Evolutionary conservation across 495 filamentous ascomycete species (phyloP).

Genomic region (Penicillium robsamsonii): DNA sequence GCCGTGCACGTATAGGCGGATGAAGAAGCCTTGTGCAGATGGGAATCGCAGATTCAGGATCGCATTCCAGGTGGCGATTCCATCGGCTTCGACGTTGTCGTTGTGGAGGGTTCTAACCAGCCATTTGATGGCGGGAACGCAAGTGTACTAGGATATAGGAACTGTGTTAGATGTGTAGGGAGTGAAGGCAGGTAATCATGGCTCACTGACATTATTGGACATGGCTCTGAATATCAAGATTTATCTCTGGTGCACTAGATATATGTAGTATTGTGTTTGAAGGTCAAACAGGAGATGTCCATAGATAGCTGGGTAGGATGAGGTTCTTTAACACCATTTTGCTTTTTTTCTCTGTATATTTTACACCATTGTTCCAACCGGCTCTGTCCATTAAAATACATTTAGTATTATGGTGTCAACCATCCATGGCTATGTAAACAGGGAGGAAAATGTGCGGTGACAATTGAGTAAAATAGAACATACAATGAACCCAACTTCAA

Average conservation of each 20-base stretch:
- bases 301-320: not conserved
- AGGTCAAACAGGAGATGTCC: not conserved
- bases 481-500: not conserved
- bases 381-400: not conserved
- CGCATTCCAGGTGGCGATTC: not conserved
- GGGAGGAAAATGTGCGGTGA: too few relatives aligned
- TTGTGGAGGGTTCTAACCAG: not conserved
- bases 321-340: not conserved
- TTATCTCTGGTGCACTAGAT: not conserved
- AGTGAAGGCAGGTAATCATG: not conserved
- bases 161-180: not conserved
- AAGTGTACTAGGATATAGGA: not conserved
- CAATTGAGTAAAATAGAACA: too few relatives aligned
- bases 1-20: not conserved
- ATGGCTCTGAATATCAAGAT: not conserved
- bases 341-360: too few relatives aligned
- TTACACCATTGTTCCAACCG: not conserved
- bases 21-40: not conserved
- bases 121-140: not conserved
- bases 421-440: too few relatives aligned
- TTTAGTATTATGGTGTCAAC: not conserved
- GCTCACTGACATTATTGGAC: not conserved
- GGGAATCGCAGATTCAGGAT: conserved; percentile 1
- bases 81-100: not conserved
- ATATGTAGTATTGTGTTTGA: not conserved